Percentiles rank a stretch among this genome's conserved stretches.
phyloP scores from a whole-genome alignment of 306 rosid genomes.

The Pachyrhizus erosus region DNA sequence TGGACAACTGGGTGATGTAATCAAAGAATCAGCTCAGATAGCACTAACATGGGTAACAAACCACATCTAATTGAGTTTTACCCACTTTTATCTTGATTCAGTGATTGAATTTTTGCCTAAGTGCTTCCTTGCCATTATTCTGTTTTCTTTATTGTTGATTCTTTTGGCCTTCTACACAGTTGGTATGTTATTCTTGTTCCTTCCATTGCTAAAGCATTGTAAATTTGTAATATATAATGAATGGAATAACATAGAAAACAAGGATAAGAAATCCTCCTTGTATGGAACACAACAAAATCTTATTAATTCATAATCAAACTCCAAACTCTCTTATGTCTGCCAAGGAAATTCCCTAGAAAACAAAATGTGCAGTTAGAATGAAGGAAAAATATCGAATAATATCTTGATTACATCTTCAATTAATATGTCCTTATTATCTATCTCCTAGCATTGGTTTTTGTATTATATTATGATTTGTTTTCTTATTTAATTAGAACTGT shows the following conservation, averaged over 20 bases:
- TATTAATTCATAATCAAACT: neutral
- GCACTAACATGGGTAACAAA: constrained; percentile 94
- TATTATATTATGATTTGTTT: neutral
- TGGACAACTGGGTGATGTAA: constrained; percentile 97
- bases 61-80: constrained; percentile 41
- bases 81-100: neutral
- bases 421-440: neutral
- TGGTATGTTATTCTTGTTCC: neutral
- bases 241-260: neutral
- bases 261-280: neutral
- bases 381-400: neutral
- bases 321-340: neutral
- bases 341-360: neutral
- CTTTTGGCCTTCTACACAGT: neutral
- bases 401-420: too few relatives aligned
- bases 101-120: constrained; percentile 10
- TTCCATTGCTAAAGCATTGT: neutral
- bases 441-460: neutral
- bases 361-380: neutral
- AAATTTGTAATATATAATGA: neutral
- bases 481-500: neutral
- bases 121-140: neutral
- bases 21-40: constrained; percentile 97
- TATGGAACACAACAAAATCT: neutral
- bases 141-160: neutral